These are phyloP conservation scores for Mesotaenium endlicherianum DNA, from an alignment of 139 green algal species.

Conservation along the genomic window DNA sequence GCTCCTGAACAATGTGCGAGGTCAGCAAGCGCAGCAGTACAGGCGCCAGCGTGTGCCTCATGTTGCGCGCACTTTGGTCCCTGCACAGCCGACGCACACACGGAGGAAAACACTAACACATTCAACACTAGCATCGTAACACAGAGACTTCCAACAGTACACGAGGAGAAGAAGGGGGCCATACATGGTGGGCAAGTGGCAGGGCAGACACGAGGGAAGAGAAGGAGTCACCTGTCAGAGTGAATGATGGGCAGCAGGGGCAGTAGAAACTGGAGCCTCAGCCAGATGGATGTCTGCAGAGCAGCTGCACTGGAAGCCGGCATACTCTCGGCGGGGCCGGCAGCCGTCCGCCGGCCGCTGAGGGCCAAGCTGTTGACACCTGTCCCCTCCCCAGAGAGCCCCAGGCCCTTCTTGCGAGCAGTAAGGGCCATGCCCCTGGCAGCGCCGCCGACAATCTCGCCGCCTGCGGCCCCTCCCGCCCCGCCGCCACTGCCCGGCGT, in stretches of 20 bases:
- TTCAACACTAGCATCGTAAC: background rate
- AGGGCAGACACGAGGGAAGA: background rate
- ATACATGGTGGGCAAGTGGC: background rate
- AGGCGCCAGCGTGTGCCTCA: conserved; percentile 19
- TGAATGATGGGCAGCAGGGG: conserved; percentile 35
- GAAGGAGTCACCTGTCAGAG: conserved; percentile 1
- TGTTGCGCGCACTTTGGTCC: conserved; percentile 26
- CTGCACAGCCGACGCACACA: background rate
- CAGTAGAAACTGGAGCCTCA: conserved; percentile 38
- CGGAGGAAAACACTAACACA: background rate
- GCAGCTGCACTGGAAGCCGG: conserved; percentile 11
- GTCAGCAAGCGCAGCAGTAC: conserved; percentile 31
- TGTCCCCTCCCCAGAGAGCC: background rate
- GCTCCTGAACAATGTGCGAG: conserved; percentile 14
- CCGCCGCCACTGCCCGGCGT: background rate
- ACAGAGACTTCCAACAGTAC: too few species aligned
- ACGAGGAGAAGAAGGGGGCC: too few species aligned
- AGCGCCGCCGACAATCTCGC: background rate
- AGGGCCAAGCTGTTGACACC: background rate
- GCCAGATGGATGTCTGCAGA: conserved; percentile 39
- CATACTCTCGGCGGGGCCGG: background rate
- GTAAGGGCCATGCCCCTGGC: too few species aligned
- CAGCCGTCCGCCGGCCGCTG: background rate
- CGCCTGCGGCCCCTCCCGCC: background rate
- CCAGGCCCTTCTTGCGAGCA: too few species aligned